Evolutionary conservation across 2,329 filamentous ascomycete species (phyloP).

Genomic region (Ramularia endophylla): DNA sequence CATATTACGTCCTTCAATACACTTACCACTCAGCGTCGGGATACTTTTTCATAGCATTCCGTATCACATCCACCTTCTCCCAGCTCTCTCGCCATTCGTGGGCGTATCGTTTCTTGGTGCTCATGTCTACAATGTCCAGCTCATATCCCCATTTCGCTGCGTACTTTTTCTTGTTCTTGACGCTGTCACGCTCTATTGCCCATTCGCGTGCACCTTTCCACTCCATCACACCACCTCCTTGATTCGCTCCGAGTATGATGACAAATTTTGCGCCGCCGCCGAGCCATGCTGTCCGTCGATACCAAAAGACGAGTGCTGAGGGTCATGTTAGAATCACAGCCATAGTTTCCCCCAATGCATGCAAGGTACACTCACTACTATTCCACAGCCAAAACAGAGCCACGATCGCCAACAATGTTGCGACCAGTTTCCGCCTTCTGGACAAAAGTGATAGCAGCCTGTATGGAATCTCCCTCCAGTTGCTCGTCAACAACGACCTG

Average conservation of each 20-base stretch:
- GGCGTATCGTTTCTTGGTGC: constrained; percentile 95
- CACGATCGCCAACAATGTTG: constrained; percentile 20
- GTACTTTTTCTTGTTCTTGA: constrained; percentile 92
- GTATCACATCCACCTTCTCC: constrained; percentile 96
- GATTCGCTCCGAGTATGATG: constrained; percentile 86
- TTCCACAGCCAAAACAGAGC: constrained; percentile 21
- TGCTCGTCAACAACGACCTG: not conserved
- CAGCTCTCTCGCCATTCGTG: constrained; percentile 99
- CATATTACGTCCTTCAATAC: not conserved
- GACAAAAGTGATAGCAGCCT: constrained; percentile 25
- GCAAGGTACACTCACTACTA: constrained; percentile 21
- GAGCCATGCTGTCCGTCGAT: constrained; percentile 65
- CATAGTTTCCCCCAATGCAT: constrained; percentile 2
- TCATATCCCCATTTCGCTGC: constrained; percentile 86
- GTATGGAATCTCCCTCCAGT: constrained; percentile 19
- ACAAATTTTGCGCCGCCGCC: constrained; percentile 89
- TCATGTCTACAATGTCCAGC: constrained; percentile 95
- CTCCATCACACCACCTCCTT: constrained; percentile 96
- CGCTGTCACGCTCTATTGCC: constrained; percentile 95
- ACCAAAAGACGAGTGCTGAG: constrained; percentile 53
- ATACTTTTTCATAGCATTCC: constrained; percentile 85
- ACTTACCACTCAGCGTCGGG: constrained; percentile 90
- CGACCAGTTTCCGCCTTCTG: constrained; percentile 25
- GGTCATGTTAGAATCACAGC: constrained; percentile 14
- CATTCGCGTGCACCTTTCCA: constrained; percentile 97